Base-by-base conservation (phyloP, 164 flowering plant genomes). In the Akebia trifoliata region DNA sequence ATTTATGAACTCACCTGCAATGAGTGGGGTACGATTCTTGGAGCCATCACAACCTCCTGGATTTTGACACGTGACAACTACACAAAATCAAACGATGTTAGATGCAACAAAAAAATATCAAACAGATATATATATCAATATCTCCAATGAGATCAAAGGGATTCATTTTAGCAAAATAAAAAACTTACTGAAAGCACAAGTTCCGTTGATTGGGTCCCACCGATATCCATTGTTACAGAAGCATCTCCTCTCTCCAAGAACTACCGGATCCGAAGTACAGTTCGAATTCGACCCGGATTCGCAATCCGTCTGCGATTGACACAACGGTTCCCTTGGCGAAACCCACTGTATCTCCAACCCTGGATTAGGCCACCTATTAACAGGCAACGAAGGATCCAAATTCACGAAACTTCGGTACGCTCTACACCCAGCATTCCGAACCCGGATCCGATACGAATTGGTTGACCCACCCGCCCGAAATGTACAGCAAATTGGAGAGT, bases 331-430 rank as follows among this genome's bases (percentile, higher is more conserved):
- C 31, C 1, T 50, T 1, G 86, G 86, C 50, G 51, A 34, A 34
- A 52, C 49, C 83, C 83, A 81, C 71, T 77, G 67, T 9, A 81
- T 53, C 68, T 72, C 83, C 59, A 81, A 8, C 4, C 79, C 84
- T 18, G 84, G 75, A 1, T 29, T 28, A 4, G 79, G 76, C 87
- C 87, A 82, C 46, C 45, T 50, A 56, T 35, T 55, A 12, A 72
- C 78, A 8, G 80, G 78, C 61, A 43, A 32, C 26, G 34, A 12
- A 36, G 55, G 26, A 47, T 79, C 73, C 69, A 82, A 48, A 48
- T 71, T 65, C 14, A 79, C 79, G 24, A 77, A 79, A 31, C 81
- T 77, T 43, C 71, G 42, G 50, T 77, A 82, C 8, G 82, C 82
- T 18, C 66, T 39, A 25, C 84, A 82, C 15, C 77, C 78, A 3